phyloP scores from a whole-genome alignment of 495 filamentous ascomycete genomes.

The Eremomyces bilateralis region DNA sequence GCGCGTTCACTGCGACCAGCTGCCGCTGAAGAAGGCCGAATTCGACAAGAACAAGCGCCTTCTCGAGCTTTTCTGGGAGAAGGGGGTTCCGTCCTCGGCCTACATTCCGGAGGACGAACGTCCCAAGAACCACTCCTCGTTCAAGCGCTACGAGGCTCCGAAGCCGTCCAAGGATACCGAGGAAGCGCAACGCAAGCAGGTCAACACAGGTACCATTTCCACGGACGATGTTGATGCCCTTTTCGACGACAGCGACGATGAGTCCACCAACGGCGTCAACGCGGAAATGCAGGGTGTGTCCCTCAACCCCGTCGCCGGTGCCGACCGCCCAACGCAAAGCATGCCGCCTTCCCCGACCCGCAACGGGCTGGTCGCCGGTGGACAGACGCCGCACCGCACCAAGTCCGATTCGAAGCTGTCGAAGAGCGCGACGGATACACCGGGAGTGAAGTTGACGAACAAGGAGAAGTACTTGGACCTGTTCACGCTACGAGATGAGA shows the following conservation, averaged over 20 bases:
- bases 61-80: slow-evolving; percentile 97
- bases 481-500: slow-evolving; percentile 79
- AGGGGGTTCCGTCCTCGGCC: slow-evolving; percentile 86
- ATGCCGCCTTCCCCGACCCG: slow-evolving; percentile 82
- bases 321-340: slow-evolving; percentile 68
- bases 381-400: slow-evolving; percentile 62
- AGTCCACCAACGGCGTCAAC: slow-evolving; percentile 52
- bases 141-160: slow-evolving; percentile 57
- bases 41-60: slow-evolving; percentile 87
- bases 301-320: slow-evolving; percentile 33
- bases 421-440: slow-evolving; percentile 39
- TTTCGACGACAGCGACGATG: slow-evolving; percentile 79
- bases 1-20: slow-evolving; percentile 94
- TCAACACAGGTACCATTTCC: slow-evolving; percentile 77
- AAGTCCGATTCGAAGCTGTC: slow-evolving; percentile 83
- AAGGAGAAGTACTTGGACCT: slow-evolving; percentile 90
- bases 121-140: slow-evolving; percentile 64
- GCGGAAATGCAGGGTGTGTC: slow-evolving; percentile 73
- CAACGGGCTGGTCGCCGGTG: slow-evolving; percentile 35
- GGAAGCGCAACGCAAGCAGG: slow-evolving; percentile 72
- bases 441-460: slow-evolving; percentile 62
- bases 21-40: slow-evolving; percentile 95
- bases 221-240: slow-evolving; percentile 78
- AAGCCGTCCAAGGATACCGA: slow-evolving; percentile 64
- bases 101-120: slow-evolving; percentile 96